Evolutionary conservation across 306 rosid species (phyloP).

Genomic region (Cercis canadensis): DNA sequence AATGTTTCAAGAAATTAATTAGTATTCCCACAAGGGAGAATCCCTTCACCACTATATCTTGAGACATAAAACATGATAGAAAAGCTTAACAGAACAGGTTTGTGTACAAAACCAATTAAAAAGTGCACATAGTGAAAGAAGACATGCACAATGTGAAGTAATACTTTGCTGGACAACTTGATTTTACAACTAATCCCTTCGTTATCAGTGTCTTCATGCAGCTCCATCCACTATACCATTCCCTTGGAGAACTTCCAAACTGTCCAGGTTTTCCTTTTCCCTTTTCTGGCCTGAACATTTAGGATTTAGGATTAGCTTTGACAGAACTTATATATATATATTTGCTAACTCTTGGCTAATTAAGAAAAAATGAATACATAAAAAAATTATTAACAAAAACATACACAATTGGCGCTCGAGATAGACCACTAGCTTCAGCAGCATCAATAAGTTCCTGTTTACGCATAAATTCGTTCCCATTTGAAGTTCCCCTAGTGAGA

Average conservation of each 20-base stretch:
- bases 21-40: conserved; percentile 22
- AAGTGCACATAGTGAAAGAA: conserved; percentile 21
- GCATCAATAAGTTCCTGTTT: conserved; percentile 93
- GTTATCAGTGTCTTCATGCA: conserved; percentile 83
- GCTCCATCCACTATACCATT: conserved; percentile 95
- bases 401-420: conserved; percentile 82
- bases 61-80: conserved; percentile 19
- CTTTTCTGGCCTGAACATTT: conserved; percentile 71
- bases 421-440: conserved; percentile 93
- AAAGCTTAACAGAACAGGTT: conserved; percentile 17
- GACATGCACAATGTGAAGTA: conserved; percentile 28
- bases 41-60: conserved; percentile 10
- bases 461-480: conserved; percentile 82
- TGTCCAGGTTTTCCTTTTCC: conserved; percentile 79
- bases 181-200: conserved; percentile 82
- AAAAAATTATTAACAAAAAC: conserved; percentile 29
- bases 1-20: conserved; percentile 24
- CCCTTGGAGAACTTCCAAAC: conserved; percentile 70
- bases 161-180: conserved; percentile 94
- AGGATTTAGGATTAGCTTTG: conserved; percentile 29
- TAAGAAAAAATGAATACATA: conserved; percentile 20
- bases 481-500: conserved; percentile 68
- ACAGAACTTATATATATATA: conserved; percentile 33
- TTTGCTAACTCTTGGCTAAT: conserved; percentile 6
- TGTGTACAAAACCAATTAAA: conserved; percentile 20